phyloP scores from a whole-genome alignment of 169 alveolate genomes.

The Plasmodium falciparum region DNA sequence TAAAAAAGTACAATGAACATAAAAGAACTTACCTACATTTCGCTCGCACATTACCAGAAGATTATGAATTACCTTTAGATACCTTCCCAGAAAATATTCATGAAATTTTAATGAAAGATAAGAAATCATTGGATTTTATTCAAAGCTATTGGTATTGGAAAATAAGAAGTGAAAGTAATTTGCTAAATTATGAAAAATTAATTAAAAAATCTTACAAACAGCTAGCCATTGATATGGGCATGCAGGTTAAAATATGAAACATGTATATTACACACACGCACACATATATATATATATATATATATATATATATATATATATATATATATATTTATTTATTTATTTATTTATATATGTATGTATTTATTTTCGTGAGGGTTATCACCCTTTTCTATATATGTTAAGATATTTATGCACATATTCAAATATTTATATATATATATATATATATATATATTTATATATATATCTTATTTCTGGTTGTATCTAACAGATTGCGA shows the following conservation, averaged over 20 bases:
- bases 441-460: too few species aligned
- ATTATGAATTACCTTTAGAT: constrained; percentile 89
- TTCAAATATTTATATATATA: background rate
- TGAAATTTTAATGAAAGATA: constrained; percentile 86
- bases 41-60: constrained; percentile 88
- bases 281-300: background rate
- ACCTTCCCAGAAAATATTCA: constrained; percentile 91
- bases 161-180: constrained; percentile 88
- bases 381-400: too few species aligned
- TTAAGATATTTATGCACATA: background rate
- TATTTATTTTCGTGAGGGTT: too few species aligned
- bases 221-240: constrained; percentile 91
- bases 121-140: constrained; percentile 86
- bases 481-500: constrained; percentile 76
- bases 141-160: constrained; percentile 92
- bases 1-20: constrained; percentile 1
- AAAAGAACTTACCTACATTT: constrained; percentile 86
- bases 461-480: background rate
- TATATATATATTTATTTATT: too few species aligned
- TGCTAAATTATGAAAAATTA: constrained; percentile 85
- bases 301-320: too few species aligned
- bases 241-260: constrained; percentile 74
- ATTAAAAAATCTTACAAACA: constrained; percentile 90
- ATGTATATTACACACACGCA: background rate
- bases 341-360: too few species aligned